Percentiles rank a stretch among this genome's conserved stretches.
Conservation (phyloP, 371 early-diverging fungal species). For the Mortierella sp. region DNA sequence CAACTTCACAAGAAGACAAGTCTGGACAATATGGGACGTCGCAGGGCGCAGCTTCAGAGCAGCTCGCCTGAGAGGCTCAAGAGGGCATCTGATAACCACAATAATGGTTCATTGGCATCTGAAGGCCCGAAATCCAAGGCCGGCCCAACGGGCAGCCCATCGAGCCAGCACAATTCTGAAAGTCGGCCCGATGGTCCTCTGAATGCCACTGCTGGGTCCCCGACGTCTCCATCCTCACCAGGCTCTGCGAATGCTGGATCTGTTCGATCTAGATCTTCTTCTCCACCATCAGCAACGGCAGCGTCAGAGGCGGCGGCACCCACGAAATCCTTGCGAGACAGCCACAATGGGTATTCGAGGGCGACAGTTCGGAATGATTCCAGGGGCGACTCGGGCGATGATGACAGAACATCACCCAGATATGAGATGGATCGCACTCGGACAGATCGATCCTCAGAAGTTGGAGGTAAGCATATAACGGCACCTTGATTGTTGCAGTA, state of each 20-base stretch:
- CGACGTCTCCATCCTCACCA: slow-evolving; percentile 18
- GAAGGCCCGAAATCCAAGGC: slow-evolving; percentile 8
- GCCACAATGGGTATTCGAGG: slow-evolving; percentile 6
- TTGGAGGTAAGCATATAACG: slow-evolving; percentile 24
- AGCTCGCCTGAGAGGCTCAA: slow-evolving; percentile 26
- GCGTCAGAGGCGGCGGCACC: background rate
- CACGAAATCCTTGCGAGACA: background rate
- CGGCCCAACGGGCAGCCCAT: background rate
- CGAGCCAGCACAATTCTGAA: slow-evolving; percentile 7
- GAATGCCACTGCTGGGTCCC: slow-evolving; percentile 1
- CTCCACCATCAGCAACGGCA: slow-evolving; percentile 9
- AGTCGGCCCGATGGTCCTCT: background rate
- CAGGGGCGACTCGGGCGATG: background rate
- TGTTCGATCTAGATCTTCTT: slow-evolving; percentile 15
- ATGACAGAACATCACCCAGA: slow-evolving; percentile 12
- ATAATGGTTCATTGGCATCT: slow-evolving; percentile 1
- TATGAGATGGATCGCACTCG: slow-evolving; percentile 27
- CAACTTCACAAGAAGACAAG: slow-evolving; percentile 21
- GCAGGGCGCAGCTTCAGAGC: slow-evolving; percentile 19
- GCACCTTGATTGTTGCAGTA: background rate
- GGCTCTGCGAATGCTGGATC: slow-evolving; percentile 17
- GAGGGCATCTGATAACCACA: slow-evolving; percentile 4
- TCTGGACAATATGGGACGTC: slow-evolving; percentile 7
- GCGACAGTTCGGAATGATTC: background rate
- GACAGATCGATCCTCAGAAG: slow-evolving; percentile 20